Conservation (phyloP, 208 protist species). For the Lotmaria passim region DNA sequence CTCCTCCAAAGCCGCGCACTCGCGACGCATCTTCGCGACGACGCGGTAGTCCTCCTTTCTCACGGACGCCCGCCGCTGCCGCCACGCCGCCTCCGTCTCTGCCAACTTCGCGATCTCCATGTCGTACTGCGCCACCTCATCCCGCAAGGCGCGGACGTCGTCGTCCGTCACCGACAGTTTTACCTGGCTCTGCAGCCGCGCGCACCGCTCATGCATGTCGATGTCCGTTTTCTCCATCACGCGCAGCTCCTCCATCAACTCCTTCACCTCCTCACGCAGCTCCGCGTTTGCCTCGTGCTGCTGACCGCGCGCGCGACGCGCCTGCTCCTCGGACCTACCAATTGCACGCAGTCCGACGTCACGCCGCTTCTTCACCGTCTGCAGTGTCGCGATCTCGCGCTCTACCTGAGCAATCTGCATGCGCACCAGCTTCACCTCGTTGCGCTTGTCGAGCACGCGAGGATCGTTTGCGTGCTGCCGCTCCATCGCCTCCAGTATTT, state of each 20-base stretch:
- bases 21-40: conserved; percentile 41
- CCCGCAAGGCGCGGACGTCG: conserved; percentile 43
- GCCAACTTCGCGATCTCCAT: conserved; percentile 15
- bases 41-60: conserved; percentile 44
- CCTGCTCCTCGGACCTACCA: conserved; percentile 45
- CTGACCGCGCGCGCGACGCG: conserved; percentile 42
- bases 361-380: conserved; percentile 56
- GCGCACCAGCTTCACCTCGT: conserved; percentile 58
- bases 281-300: conserved; percentile 55
- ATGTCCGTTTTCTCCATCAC: conserved; percentile 53
- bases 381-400: conserved; percentile 66
- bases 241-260: conserved; percentile 57
- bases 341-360: conserved; percentile 54
- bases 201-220: conserved; percentile 62
- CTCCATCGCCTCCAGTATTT: conserved; percentile 32
- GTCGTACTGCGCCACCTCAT: conserved; percentile 44
- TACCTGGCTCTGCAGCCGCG: conserved; percentile 55
- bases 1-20: conserved; percentile 50
- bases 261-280: conserved; percentile 47
- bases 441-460: conserved; percentile 66
- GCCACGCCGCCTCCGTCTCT: conserved; percentile 31
- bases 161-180: conserved; percentile 63
- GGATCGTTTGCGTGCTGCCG: conserved; percentile 46
- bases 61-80: conserved; percentile 38
- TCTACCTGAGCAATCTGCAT: conserved; percentile 58